A percentile compares a stretch with the other conserved stretches of the same genome.
These are phyloP conservation scores for Picochlorum sp. DNA, from an alignment of 139 green algal genomes.

Conservation along the genomic window DNA sequence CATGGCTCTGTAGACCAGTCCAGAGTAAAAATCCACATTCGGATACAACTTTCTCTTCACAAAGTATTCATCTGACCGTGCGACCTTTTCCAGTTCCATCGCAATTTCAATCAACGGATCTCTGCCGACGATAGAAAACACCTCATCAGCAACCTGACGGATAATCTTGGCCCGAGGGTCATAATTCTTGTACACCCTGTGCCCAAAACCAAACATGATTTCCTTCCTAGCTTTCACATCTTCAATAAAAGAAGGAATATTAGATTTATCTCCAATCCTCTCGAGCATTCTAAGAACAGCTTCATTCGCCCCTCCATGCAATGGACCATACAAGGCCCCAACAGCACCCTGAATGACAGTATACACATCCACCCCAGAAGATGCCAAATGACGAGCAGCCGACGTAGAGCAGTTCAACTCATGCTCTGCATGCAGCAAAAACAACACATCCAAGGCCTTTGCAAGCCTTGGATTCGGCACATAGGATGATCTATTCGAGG, in stretches of 20 bases:
- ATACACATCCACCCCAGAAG: constrained; percentile 91
- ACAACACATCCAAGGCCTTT: constrained; percentile 87
- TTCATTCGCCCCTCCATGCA: constrained; percentile 98
- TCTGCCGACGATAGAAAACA: constrained; percentile 77
- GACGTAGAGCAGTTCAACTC: constrained; percentile 97
- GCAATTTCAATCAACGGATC: constrained; percentile 96
- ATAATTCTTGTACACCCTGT: constrained; percentile 99
- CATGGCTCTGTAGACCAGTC: constrained; percentile 82
- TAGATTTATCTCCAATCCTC: constrained; percentile 77
- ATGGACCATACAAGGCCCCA: constrained; percentile 94
- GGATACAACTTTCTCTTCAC: constrained; percentile 94
- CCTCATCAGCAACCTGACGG: constrained; percentile 65
- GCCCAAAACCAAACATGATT: constrained; percentile 93
- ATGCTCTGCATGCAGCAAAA: constrained; percentile 96
- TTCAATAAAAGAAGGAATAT: constrained; percentile 68
- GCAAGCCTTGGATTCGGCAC: constrained; percentile 75
- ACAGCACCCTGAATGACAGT: constrained; percentile 63
- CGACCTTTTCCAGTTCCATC: constrained; percentile 71
- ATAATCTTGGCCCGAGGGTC: constrained; percentile 94
- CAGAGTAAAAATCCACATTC: constrained; percentile 98
- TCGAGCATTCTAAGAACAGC: constrained; percentile 92
- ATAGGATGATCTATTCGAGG: constrained; percentile 53
- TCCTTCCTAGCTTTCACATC: constrained; percentile 63
- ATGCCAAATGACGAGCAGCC: constrained; percentile 70
- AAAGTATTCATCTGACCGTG: constrained; percentile 72